These are phyloP conservation scores for Cordyceps tenuipes DNA, from an alignment of 2,329 filamentous ascomycete genomes.

Conservation along the genomic window DNA sequence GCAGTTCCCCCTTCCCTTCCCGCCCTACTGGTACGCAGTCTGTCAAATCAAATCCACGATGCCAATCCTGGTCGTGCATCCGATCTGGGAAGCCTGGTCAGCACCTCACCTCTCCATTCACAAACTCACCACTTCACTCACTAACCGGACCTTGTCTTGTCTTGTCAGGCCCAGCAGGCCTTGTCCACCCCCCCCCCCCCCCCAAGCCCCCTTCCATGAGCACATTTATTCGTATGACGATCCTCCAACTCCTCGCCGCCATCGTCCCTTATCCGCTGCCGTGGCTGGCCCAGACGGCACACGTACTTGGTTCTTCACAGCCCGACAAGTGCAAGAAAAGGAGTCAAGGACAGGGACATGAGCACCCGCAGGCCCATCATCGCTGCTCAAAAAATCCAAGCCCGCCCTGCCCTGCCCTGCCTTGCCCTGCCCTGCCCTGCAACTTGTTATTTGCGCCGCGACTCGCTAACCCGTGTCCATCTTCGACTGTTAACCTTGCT, in stretches of 20 bases:
- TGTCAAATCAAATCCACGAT: background rate
- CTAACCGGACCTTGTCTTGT: background rate
- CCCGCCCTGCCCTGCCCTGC: too few relatives aligned
- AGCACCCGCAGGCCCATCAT: too few relatives aligned
- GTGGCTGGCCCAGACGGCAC: background rate
- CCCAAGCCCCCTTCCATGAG: background rate
- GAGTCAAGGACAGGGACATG: too few relatives aligned
- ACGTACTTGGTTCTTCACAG: too few relatives aligned
- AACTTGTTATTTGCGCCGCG: background rate
- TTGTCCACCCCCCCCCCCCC: too few relatives aligned
- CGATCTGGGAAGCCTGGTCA: constrained; percentile 6
- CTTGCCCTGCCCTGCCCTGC: too few relatives aligned
- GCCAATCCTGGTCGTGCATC: constrained; percentile 3
- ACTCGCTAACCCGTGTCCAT: background rate
- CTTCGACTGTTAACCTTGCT: too few relatives aligned
- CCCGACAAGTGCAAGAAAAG: background rate
- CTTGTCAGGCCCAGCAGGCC: background rate
- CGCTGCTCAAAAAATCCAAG: background rate
- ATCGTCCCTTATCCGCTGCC: background rate
- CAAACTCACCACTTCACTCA: too few relatives aligned
- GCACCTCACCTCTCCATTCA: background rate
- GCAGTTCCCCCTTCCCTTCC: background rate
- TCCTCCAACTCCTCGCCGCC: background rate
- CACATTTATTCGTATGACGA: background rate
- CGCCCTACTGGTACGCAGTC: background rate